These are phyloP conservation scores for Backusella circina DNA, from an alignment of 192 early-diverging fungal genomes.

Conservation along the genomic window DNA sequence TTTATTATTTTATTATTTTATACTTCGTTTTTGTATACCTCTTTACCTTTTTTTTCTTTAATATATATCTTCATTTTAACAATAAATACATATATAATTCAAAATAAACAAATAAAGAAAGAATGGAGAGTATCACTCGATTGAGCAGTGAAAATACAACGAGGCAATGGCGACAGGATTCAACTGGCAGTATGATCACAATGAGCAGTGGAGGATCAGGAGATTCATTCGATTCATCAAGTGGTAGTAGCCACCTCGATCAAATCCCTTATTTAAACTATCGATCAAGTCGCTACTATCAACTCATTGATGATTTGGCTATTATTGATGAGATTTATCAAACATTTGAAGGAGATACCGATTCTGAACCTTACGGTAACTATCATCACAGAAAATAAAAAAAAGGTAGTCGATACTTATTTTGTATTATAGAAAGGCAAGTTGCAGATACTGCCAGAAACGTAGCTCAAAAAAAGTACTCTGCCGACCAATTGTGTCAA, in stretches of 20 bases:
- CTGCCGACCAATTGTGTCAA: not conserved
- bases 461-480: slow-evolving; percentile 7
- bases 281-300: not conserved
- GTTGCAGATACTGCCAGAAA: slow-evolving; percentile 18
- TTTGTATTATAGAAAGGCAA: not conserved
- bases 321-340: slow-evolving; percentile 18
- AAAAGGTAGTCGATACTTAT: not conserved
- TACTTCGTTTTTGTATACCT: not conserved
- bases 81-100: not conserved
- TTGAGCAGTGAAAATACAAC: not conserved
- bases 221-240: not conserved
- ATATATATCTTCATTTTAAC: too few relatives aligned
- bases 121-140: not conserved
- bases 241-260: not conserved
- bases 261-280: not conserved
- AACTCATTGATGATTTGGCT: slow-evolving; percentile 7
- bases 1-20: not conserved
- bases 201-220: not conserved
- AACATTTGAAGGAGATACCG: not conserved
- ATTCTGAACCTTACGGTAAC: slow-evolving; percentile 7
- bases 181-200: not conserved
- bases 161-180: not conserved
- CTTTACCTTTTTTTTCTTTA: not conserved
- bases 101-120: not conserved
- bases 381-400: not conserved